Conservation (phyloP, 2,329 filamentous ascomycete genomes). For the Botrytis elliptica region DNA sequence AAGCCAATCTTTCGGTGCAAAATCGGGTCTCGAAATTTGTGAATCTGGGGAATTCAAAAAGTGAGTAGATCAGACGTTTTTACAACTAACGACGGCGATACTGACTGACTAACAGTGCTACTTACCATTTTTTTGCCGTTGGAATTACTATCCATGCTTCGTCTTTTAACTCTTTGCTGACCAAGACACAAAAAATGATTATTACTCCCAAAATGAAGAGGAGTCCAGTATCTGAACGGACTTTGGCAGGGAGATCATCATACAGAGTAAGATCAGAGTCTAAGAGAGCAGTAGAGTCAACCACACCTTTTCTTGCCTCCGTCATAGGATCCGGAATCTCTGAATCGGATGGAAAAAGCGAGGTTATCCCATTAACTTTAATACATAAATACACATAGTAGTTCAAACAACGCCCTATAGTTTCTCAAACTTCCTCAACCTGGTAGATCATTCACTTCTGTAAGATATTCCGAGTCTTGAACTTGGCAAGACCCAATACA, state of each 20-base stretch:
- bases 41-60: neutral
- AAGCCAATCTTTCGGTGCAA: accelerated
- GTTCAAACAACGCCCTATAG: neutral
- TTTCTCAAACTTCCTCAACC: too few relatives aligned
- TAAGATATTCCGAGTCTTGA: too few relatives aligned
- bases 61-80: neutral
- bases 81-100: accelerated
- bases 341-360: too few relatives aligned
- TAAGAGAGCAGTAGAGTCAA: too few relatives aligned
- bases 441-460: too few relatives aligned
- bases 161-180: too few relatives aligned
- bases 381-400: neutral
- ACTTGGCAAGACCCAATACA: too few relatives aligned
- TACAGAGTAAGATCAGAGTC: accelerated
- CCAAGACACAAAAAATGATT: too few relatives aligned
- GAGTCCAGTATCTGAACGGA: neutral
- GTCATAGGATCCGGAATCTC: too few relatives aligned
- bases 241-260: neutral
- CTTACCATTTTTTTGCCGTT: neutral
- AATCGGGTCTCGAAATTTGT: neutral
- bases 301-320: too few relatives aligned
- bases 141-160: neutral
- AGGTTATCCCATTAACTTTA: too few relatives aligned
- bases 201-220: neutral
- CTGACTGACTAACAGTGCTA: neutral